Base-by-base conservation (phyloP, 2,329 filamentous ascomycete species). In the Diaporthe caulivora region DNA sequence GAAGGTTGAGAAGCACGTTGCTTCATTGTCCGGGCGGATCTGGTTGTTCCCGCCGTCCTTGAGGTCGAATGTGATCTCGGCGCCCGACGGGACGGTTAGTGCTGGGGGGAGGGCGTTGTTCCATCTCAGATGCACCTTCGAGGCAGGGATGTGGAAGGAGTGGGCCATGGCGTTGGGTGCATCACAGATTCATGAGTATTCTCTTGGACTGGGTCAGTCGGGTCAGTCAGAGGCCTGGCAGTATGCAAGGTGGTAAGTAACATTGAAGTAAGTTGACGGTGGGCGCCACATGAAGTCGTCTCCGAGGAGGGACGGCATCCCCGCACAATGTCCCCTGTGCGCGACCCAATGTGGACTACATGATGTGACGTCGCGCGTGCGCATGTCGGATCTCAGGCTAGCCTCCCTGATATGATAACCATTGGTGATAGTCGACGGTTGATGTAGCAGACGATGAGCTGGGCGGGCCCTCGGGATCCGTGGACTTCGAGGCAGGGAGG, bases 11-110 rank as follows among this genome's bases (percentile, higher is more conserved):
- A 89, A 79, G 31, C 83, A 81, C 4, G 82, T 82, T 21, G 81
- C 77, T 26, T 82, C 82, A 55, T 86, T 87, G 26, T 81, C 79
- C 9, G 82, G 80, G 7, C 82, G 83, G 74, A 89, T 83, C 77
- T 88, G 86, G 74, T 87, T 87, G 77, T 87, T 85, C 75, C 85
- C 86, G 57, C 86, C 87, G 75, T 88, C 87, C 26, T 84, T 82
- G 34, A 87, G 81, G 77, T 87, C 85, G 75, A 89, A 88, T 31
- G 83, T 83, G 68, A 89, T 79, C 18, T 82, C 83, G 26, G 84
- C 78, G 15, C 87, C 87, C 0, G 87, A 88, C 15, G 84, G 79
- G 72, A 89, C 82, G 1, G 83, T 86, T 57, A 87, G 78, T 31
- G 83, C 83, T 2, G 87, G 87, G 1, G 81, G 72, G 51, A 87